Evolutionary conservation across 2,329 filamentous ascomycete genomes (phyloP).

Genomic region (Colletotrichum gigasporum): DNA sequence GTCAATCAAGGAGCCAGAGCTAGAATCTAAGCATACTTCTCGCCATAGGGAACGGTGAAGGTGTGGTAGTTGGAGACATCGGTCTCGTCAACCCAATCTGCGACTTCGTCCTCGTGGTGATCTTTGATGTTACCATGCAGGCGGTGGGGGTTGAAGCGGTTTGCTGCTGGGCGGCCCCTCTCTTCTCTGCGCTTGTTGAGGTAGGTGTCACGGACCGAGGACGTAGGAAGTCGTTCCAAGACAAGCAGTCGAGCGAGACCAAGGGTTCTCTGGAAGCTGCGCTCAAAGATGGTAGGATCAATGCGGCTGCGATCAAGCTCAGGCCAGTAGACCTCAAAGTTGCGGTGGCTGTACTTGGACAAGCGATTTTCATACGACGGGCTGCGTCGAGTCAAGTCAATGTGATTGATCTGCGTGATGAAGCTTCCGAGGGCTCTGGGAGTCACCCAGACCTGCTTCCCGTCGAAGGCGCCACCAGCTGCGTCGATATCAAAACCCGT

Average conservation of each 20-base stretch:
- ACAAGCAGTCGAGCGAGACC: constrained; percentile 84
- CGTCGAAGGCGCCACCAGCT: constrained; percentile 83
- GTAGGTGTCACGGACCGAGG: constrained; percentile 74
- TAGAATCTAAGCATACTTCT: constrained; percentile 39
- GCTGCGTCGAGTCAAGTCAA: constrained; percentile 82
- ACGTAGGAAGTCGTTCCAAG: constrained; percentile 79
- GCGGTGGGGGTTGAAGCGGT: constrained; percentile 52
- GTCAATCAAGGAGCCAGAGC: too few species aligned
- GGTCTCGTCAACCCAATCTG: constrained; percentile 82
- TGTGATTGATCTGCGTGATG: constrained; percentile 82
- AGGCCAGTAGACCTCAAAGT: constrained; percentile 86
- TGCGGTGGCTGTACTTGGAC: constrained; percentile 84
- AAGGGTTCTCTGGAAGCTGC: constrained; percentile 78
- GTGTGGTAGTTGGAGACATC: constrained; percentile 84
- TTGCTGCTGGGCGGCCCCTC: constrained; percentile 71
- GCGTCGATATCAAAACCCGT: constrained; percentile 91
- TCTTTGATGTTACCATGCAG: constrained; percentile 80
- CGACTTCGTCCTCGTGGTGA: constrained; percentile 79
- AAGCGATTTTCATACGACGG: constrained; percentile 89
- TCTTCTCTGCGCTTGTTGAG: constrained; percentile 75
- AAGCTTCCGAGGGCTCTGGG: constrained; percentile 82
- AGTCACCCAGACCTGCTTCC: constrained; percentile 80
- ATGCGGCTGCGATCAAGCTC: constrained; percentile 77
- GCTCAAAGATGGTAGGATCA: constrained; percentile 88
- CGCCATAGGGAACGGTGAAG: constrained; percentile 76